Evolutionary conservation across 805 yeast species (phyloP).

Genomic region (Brettanomyces anomalus): DNA sequence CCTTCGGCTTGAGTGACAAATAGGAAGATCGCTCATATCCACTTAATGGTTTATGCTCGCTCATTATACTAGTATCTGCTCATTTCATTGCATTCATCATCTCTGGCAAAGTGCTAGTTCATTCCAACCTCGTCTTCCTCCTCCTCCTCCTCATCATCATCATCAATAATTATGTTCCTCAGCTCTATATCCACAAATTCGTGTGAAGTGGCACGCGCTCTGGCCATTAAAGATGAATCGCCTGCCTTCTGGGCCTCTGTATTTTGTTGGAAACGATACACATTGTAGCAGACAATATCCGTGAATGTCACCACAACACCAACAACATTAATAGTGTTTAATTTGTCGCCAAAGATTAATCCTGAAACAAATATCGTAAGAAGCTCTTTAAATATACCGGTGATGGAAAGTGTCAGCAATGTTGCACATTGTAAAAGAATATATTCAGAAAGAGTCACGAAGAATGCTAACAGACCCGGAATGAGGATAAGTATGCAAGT

Average conservation of each 20-base stretch:
- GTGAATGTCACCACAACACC: constrained; percentile 70
- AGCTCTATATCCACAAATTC: constrained; percentile 15
- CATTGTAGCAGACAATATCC: constrained; percentile 81
- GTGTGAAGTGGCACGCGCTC: constrained; percentile 5
- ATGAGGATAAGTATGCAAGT: constrained; percentile 55
- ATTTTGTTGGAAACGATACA: constrained; percentile 39
- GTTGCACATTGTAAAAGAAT: constrained; percentile 73
- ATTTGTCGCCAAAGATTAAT: constrained; percentile 63
- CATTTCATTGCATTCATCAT: no score
- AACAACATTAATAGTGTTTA: constrained; percentile 56
- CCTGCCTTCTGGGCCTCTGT: neutral
- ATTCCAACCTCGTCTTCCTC: neutral
- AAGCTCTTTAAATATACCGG: constrained; percentile 89
- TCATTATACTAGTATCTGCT: no score
- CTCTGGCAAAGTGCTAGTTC: no score
- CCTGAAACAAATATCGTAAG: constrained; percentile 68
- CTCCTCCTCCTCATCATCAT: neutral
- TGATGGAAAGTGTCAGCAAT: constrained; percentile 77
- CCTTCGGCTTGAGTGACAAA: no score
- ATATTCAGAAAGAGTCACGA: constrained; percentile 85
- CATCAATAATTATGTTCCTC: constrained; percentile 3
- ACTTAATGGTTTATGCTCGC: no score
- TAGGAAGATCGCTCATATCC: no score
- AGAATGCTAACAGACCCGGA: constrained; percentile 83
- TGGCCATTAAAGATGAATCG: neutral